These are phyloP conservation scores for Zopfochytrium polystomum DNA, from an alignment of 371 early-diverging fungal genomes.

Conservation along the genomic window DNA sequence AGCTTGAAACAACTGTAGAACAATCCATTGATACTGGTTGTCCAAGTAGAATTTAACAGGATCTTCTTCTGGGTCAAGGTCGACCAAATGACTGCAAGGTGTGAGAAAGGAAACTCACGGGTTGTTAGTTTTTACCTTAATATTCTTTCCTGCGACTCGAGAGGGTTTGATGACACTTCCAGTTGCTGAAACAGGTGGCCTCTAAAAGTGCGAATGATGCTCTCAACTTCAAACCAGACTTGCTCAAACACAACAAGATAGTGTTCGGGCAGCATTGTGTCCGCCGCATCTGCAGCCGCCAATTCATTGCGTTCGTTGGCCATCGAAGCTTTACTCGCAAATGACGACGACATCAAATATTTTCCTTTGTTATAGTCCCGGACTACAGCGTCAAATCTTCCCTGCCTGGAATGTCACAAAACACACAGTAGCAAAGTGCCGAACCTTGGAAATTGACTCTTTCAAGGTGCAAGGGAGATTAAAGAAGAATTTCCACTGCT, in stretches of 20 bases:
- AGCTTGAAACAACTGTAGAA: conserved; percentile 65
- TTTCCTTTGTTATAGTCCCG: conserved; percentile 93
- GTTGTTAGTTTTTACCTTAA: conserved; percentile 59
- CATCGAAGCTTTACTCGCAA: conserved; percentile 34
- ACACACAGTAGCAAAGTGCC: background rate
- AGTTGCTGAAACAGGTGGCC: conserved; percentile 71
- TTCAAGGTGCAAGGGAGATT: conserved; percentile 83
- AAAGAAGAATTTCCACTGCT: conserved; percentile 92
- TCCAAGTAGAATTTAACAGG: conserved; percentile 90
- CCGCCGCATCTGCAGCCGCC: background rate
- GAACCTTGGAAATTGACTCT: conserved; percentile 74
- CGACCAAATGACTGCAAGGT: conserved; percentile 63
- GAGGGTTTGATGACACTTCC: conserved; percentile 70
- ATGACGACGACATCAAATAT: conserved; percentile 50
- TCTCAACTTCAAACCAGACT: conserved; percentile 89
- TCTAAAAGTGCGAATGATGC: conserved; percentile 71
- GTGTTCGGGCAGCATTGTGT: conserved; percentile 36
- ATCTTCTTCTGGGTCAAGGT: conserved; percentile 76
- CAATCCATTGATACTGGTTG: conserved; percentile 84
- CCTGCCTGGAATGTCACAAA: conserved; percentile 38
- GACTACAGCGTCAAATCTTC: conserved; percentile 84
- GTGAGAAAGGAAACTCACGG: background rate
- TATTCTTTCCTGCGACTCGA: conserved; percentile 87
- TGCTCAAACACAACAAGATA: conserved; percentile 86
- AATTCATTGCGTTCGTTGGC: conserved; percentile 14